Base-by-base conservation (phyloP, 805 yeast genomes). In the Wickerhamia fluorescens region DNA sequence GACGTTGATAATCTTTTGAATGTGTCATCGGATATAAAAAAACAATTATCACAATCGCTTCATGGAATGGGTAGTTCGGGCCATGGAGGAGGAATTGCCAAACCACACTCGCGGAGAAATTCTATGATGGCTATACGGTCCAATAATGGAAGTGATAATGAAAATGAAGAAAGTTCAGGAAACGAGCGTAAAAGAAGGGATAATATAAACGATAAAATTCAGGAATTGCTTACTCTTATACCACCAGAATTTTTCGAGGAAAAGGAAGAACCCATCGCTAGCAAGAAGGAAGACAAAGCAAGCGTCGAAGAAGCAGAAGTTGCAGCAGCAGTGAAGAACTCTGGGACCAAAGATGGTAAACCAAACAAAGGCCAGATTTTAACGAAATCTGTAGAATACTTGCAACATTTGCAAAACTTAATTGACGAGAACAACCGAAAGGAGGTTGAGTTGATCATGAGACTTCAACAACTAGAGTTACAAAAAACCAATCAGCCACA, bases 321-420 rank as follows among this genome's bases (percentile, higher is more conserved):
- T n/a, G 56, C 56, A n/a, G 46, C 53, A 3, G 53, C 56, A 1
- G 40, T 49, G 26, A 53, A 47, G 30, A 53, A 49, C 26, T 45
- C 59, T 4, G 89, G 89, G 0, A 81, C 89, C 1, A 80, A 78
- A 38, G 89, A 81, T 44, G 92, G 89, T 2, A 81, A 79, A 41
- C 94, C 94, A 0, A 82, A 81, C 46, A 83, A 83, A 54, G 94
- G 94, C 2, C 89, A 81, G 48, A 80, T 83, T 2, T 58, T 83
- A 34, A 71, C 84, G 6, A 81, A 78, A 45, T 71, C 85, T 0
- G 87, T 82, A 3, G 87, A 79, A 37, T 82, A 80, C 44, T 72
- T 83, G 23, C 75, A 72, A 35, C 58, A 57, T 36, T 53, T 84
- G 20, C 94, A 84, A 49, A 75, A 73, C 36, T 63, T 71, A 34